Conservation (phyloP, 768 basidiomycete genomes). For the Xerocomellus amylosporus region DNA sequence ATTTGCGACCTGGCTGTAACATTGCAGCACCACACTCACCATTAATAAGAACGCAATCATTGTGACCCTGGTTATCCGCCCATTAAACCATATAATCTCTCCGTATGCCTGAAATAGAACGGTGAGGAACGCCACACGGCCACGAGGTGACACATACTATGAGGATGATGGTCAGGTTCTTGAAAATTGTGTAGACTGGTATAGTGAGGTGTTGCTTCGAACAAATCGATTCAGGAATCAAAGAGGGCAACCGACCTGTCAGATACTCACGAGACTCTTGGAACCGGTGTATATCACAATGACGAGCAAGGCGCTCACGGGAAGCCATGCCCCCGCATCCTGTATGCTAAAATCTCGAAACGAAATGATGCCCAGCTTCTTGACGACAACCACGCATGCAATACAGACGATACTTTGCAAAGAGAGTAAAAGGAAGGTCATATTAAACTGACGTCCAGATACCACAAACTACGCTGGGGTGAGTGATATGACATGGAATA, state of each 20-base stretch:
- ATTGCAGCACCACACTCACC: slow-evolving; percentile 44
- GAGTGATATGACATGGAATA: background rate
- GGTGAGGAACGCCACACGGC: background rate
- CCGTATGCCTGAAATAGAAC: slow-evolving; percentile 75
- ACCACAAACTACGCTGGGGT: slow-evolving; percentile 73
- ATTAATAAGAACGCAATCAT: slow-evolving; percentile 90
- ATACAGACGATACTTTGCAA: slow-evolving; percentile 91
- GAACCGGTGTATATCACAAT: slow-evolving; percentile 97
- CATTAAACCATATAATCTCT: slow-evolving; percentile 96
- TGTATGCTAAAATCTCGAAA: slow-evolving; percentile 79
- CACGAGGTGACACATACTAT: slow-evolving; percentile 57
- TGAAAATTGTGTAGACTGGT: slow-evolving; percentile 98
- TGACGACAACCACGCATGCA: slow-evolving; percentile 67
- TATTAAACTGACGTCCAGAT: slow-evolving; percentile 88
- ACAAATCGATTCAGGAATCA: background rate
- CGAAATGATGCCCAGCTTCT: slow-evolving; percentile 73
- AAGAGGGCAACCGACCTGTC: background rate
- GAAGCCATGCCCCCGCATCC: slow-evolving; percentile 93
- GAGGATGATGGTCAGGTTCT: slow-evolving; percentile 98
- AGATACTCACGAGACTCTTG: slow-evolving; percentile 83
- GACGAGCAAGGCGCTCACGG: slow-evolving; percentile 89
- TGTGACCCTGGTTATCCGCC: slow-evolving; percentile 81
- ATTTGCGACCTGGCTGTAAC: background rate
- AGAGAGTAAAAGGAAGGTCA: slow-evolving; percentile 93
- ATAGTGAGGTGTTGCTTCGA: slow-evolving; percentile 92